Percentiles rank a stretch among this genome's conserved stretches.
phyloP scores from a whole-genome alignment of 768 basidiomycete species.

The Boletus sp. region DNA sequence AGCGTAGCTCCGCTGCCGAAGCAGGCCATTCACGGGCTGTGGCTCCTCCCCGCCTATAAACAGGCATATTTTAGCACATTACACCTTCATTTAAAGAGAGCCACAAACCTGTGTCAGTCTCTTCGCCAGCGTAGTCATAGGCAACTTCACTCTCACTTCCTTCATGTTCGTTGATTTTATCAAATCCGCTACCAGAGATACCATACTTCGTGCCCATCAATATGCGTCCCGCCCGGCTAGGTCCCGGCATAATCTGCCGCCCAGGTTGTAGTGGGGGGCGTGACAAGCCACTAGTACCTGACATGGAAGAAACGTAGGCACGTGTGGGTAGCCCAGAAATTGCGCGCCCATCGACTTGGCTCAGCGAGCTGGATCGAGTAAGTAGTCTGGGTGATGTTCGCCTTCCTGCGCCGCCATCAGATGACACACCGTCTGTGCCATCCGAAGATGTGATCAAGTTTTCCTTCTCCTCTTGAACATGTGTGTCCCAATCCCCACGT shows the following conservation, averaged over 20 bases:
- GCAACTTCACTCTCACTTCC: constrained; percentile 40
- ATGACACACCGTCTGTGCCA: constrained; percentile 22
- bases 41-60: constrained; percentile 32
- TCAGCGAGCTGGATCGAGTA: constrained; percentile 33
- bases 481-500: constrained; percentile 31
- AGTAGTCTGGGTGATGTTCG: constrained; percentile 29
- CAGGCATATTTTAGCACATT: constrained; percentile 21
- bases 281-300: constrained; percentile 36
- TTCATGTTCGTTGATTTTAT: constrained; percentile 50
- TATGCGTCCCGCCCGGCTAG: constrained; percentile 48
- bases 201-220: constrained; percentile 42
- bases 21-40: constrained; percentile 23
- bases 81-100: constrained; percentile 7
- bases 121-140: constrained; percentile 32
- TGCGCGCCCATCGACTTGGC: constrained; percentile 35
- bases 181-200: constrained; percentile 34
- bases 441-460: constrained; percentile 33
- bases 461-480: constrained; percentile 41
- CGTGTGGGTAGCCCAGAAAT: constrained; percentile 34
- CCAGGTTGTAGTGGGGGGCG: constrained; percentile 39
- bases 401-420: constrained; percentile 21
- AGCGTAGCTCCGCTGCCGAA: constrained; percentile 29
- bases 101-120: constrained; percentile 41
- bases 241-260: constrained; percentile 44
- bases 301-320: constrained; percentile 28